Conservation (phyloP, 495 filamentous ascomycete species). For the Melanomma pulvis-pyrius region DNA sequence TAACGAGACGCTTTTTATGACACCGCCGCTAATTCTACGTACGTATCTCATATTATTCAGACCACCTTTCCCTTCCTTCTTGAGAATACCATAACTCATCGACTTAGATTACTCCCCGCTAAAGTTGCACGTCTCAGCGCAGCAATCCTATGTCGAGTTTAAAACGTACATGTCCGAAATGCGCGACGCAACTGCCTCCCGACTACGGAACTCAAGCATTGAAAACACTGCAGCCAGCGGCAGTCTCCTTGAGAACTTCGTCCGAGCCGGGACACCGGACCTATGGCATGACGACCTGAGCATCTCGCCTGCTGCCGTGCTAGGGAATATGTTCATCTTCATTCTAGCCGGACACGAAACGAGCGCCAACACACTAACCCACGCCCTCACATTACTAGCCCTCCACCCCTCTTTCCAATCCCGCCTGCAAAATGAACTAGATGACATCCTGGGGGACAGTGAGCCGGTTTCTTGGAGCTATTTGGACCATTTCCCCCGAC, state of each 20-base stretch:
- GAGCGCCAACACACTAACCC: not conserved
- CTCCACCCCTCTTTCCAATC: too few relatives aligned
- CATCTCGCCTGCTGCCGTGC: not conserved
- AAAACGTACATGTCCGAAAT: not conserved
- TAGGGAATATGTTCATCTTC: conserved; percentile 1
- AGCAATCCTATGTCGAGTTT: not conserved
- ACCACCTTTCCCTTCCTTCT: not conserved
- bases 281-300: not conserved
- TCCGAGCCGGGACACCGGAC: not conserved
- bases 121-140: not conserved
- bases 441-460: too few relatives aligned
- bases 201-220: too few relatives aligned
- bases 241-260: not conserved
- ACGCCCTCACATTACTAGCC: too few relatives aligned
- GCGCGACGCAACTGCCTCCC: not conserved
- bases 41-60: too few relatives aligned
- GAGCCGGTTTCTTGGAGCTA: too few relatives aligned
- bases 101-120: not conserved
- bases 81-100: too few relatives aligned
- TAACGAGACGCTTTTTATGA: not conserved
- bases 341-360: not conserved
- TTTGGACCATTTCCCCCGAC: too few relatives aligned
- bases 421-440: too few relatives aligned
- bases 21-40: not conserved
- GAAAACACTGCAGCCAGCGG: not conserved